Evolutionary conservation across 2,329 filamentous ascomycete species (phyloP).

Genomic region (Aspergillus flavus): DNA sequence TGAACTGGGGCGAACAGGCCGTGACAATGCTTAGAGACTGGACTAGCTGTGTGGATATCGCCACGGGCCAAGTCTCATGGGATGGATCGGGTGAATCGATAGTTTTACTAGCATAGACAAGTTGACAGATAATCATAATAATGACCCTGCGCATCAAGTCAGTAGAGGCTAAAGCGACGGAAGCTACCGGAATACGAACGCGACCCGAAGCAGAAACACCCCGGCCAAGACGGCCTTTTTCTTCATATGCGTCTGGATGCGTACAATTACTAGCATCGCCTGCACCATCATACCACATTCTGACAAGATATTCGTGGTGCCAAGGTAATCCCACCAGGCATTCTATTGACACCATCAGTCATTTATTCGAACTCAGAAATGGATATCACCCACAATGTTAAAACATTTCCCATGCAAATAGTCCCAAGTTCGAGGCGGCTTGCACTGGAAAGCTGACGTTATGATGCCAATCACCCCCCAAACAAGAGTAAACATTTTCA

Average conservation of each 20-base stretch:
- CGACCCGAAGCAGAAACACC: slow-evolving; percentile 26
- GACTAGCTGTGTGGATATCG: slow-evolving; percentile 20
- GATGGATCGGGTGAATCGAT: slow-evolving; percentile 20
- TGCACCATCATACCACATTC: slow-evolving; percentile 28
- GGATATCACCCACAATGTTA: slow-evolving; percentile 18
- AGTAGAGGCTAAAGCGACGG: neutral
- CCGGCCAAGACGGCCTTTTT: slow-evolving; percentile 21
- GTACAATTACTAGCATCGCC: slow-evolving; percentile 26
- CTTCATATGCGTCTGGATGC: slow-evolving; percentile 24
- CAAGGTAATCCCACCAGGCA: slow-evolving; percentile 31
- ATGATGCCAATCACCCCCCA: slow-evolving; percentile 23
- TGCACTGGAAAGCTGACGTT: slow-evolving; percentile 25
- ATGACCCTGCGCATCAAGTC: slow-evolving; percentile 22
- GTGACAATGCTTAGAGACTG: slow-evolving; percentile 33
- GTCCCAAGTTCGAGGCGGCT: slow-evolving; percentile 23
- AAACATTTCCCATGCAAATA: slow-evolving; percentile 25
- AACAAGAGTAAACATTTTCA: slow-evolving; percentile 16
- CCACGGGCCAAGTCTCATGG: slow-evolving; percentile 25
- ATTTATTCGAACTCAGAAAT: neutral
- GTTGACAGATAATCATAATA: slow-evolving; percentile 25
- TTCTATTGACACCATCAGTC: slow-evolving; percentile 7
- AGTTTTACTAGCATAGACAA: slow-evolving; percentile 21
- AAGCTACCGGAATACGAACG: slow-evolving; percentile 21
- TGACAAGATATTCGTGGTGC: slow-evolving; percentile 28
- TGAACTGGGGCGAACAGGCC: slow-evolving; percentile 34